phyloP scores from a whole-genome alignment of 2,329 filamentous ascomycete species.

The Fusarium marasasianum region DNA sequence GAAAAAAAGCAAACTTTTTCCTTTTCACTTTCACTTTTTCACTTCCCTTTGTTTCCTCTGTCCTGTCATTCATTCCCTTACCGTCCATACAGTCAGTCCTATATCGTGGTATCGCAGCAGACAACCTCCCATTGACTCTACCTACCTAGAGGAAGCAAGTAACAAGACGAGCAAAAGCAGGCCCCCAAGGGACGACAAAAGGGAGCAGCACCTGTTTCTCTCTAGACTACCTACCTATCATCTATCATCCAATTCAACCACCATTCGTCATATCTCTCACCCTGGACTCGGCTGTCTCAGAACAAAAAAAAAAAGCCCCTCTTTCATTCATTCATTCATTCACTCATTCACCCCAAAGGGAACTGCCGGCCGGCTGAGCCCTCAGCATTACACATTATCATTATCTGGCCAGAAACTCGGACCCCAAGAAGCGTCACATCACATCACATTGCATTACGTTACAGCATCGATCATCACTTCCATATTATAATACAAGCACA shows the following conservation, averaged over 20 bases:
- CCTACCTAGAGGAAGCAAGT: background rate
- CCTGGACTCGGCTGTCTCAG: slow-evolving; percentile 30
- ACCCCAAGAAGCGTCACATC: slow-evolving; percentile 1
- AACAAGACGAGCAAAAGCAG: background rate
- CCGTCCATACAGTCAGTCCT: background rate
- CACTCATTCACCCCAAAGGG: slow-evolving; percentile 2
- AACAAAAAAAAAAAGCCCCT: slow-evolving; percentile 13
- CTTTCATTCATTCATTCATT: background rate
- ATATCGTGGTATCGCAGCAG: background rate
- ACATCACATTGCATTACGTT: slow-evolving; percentile 23
- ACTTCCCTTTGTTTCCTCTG: slow-evolving; percentile 11
- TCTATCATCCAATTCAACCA: background rate
- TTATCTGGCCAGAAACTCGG: slow-evolving; percentile 30
- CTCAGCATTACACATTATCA: slow-evolving; percentile 4
- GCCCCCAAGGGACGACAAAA: background rate
- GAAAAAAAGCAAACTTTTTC: slow-evolving; percentile 5
- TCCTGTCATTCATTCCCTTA: slow-evolving; percentile 15
- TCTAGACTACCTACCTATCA: slow-evolving; percentile 6
- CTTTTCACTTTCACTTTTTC: slow-evolving; percentile 3
- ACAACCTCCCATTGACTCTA: background rate
- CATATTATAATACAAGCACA: slow-evolving; percentile 3
- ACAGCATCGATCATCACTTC: slow-evolving; percentile 2
- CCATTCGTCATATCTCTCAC: slow-evolving; percentile 24
- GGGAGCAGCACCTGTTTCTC: slow-evolving; percentile 31
- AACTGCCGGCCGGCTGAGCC: slow-evolving; percentile 4